These are phyloP conservation scores for Cadophora gregata DNA, from an alignment of 2,329 filamentous ascomycete genomes.

Conservation along the genomic window DNA sequence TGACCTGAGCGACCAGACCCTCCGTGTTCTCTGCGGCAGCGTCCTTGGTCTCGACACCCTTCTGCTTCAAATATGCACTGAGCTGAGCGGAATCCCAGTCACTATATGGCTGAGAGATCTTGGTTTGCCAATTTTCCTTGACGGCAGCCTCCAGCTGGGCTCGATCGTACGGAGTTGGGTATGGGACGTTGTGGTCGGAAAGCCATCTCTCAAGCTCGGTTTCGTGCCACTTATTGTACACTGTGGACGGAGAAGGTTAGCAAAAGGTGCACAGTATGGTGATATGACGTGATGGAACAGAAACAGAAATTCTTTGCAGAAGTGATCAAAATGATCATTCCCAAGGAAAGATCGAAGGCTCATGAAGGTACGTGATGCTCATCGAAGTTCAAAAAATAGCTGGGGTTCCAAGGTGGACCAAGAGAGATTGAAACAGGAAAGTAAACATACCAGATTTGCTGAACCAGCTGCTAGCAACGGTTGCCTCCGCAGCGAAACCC, in stretches of 20 bases:
- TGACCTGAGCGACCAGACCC: constrained; percentile 71
- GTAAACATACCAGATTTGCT: constrained; percentile 75
- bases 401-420: constrained; percentile 22
- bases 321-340: not conserved
- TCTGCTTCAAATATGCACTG: constrained; percentile 68
- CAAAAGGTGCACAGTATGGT: constrained; percentile 11
- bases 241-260: constrained; percentile 55
- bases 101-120: constrained; percentile 76
- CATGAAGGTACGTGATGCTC: constrained; percentile 16
- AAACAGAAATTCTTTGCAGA: constrained; percentile 3
- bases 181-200: constrained; percentile 87
- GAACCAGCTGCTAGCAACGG: constrained; percentile 82
- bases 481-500: constrained; percentile 73
- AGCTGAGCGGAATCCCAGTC: constrained; percentile 77
- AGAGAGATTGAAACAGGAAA: constrained; percentile 13
- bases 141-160: constrained; percentile 94
- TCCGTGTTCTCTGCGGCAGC: constrained; percentile 72
- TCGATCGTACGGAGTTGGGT: constrained; percentile 88
- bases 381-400: constrained; percentile 17
- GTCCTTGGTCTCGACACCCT: constrained; percentile 73
- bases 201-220: constrained; percentile 98
- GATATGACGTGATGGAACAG: constrained; percentile 19
- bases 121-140: constrained; percentile 84
- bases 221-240: constrained; percentile 99
- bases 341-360: constrained; percentile 14